Evolutionary conservation across 2,329 filamentous ascomycete genomes (phyloP), one percentile per base, ranked within the genome.

Genomic region (Penicillium hordei): DNA sequence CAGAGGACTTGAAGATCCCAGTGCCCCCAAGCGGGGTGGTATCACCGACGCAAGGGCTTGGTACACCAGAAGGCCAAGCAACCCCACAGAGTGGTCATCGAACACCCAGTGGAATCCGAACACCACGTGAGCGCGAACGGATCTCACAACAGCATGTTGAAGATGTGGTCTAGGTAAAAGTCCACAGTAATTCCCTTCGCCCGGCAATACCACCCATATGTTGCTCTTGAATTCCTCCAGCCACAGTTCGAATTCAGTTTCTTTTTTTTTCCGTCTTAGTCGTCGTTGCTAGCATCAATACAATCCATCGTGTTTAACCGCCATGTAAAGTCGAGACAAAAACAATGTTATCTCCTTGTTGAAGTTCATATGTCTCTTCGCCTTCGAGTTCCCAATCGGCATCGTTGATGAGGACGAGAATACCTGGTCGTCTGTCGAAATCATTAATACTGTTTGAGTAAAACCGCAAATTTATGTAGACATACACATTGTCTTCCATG

Each of bases 361-460:
- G 87, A 57, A 99, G 78, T 76, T 92, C 88, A 72, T 97, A 97
- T 64, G 86, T 83, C 72, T 94, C 92, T 76, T 97, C 93, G 19
- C 93, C 94, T 76, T 97, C 94, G 13, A 99, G 84, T 75, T 97
- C 94, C 94, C 94, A 99, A 75, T 99, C 94, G 27, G 92, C 91
- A 68, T 99, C 94, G 72, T 99, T 99, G 75, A 99, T 96, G 57
- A 99, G 82, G 29, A 97, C 93, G 43, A 99, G 84, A 73, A 99
- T 96, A 3, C 94, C 94, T 5, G 94, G 94, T 52, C 94, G 92
- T 60, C 93, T 97, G 56, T 27, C n/a, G 59, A 66, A 67, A 59
- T 65, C 48, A 63, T 63, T 42, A 48, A 58, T 23, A 52, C 5
- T 33, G 40, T 23, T 21, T 17, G 54, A 34, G 56, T 39, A 17